Evolutionary conservation across 2,329 filamentous ascomycete genomes (phyloP).

Genomic region (Lojkania enalia): DNA sequence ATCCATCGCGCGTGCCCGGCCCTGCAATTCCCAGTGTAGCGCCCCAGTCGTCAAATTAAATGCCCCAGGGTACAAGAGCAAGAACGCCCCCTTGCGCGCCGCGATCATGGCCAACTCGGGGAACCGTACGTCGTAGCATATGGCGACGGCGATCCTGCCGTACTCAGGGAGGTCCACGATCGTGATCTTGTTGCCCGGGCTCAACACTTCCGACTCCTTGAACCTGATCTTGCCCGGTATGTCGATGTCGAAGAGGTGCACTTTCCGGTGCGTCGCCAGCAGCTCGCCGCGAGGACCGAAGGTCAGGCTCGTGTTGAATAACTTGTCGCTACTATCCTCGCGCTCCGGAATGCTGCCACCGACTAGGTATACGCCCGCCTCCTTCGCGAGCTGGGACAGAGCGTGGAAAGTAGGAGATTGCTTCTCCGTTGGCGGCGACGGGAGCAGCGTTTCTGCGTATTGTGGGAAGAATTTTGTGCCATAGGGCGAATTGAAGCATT

Average conservation of each 20-base stretch:
- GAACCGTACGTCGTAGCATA: conserved; percentile 98
- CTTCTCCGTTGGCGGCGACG: conserved; percentile 69
- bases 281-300: conserved; percentile 79
- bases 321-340: conserved; percentile 60
- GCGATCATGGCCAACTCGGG: conserved; percentile 91
- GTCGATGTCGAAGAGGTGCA: conserved; percentile 52
- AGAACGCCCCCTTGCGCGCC: conserved; percentile 81
- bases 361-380: conserved; percentile 78
- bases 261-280: conserved; percentile 87
- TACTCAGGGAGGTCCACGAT: conserved; percentile 86
- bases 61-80: conserved; percentile 90
- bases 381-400: conserved; percentile 75
- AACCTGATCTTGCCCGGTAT: conserved; percentile 95
- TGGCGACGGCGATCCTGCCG: conserved; percentile 83
- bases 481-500: conserved; percentile 99
- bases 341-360: conserved; percentile 93
- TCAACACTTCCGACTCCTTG: conserved; percentile 85
- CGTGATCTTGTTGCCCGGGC: conserved; percentile 81
- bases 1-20: conserved; percentile 81
- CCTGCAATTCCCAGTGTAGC: conserved; percentile 86
- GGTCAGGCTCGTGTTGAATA: conserved; percentile 88
- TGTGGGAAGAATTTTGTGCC: conserved; percentile 87
- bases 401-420: conserved; percentile 85
- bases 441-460: conserved; percentile 87
- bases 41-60: conserved; percentile 95